Percentiles rank a stretch among this genome's conserved stretches.
Evolutionary conservation across 75 land plant genomes (phyloP).

Genomic region (Sequoiadendron giganteum): DNA sequence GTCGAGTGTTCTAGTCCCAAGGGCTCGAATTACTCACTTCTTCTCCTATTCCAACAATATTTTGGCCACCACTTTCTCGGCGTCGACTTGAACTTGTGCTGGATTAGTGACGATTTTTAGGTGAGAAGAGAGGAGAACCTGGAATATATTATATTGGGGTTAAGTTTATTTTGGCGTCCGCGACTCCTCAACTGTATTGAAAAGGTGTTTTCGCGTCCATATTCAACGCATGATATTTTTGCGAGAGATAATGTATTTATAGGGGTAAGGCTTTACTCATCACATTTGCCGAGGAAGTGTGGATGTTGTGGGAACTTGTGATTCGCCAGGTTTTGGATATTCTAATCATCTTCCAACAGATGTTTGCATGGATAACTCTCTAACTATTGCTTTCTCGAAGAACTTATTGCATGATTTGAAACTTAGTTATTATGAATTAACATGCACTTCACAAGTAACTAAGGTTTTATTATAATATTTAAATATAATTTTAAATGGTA

Average conservation of each 20-base stretch:
- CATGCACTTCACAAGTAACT: no score
- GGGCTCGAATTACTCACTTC: neutral
- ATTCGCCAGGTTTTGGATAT: neutral
- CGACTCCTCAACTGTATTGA: neutral
- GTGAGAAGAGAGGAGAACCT: neutral
- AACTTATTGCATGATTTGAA: no score
- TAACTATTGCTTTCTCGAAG: no score
- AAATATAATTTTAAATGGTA: no score
- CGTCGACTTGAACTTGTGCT: neutral
- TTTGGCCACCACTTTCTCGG: neutral
- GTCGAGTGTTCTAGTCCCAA: neutral
- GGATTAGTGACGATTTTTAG: neutral
- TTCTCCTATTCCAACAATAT: neutral
- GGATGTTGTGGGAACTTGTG: neutral
- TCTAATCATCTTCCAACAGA: no score
- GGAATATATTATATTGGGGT: neutral
- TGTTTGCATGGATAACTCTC: no score
- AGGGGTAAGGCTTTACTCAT: neutral
- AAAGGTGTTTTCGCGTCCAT: constrained; percentile 3
- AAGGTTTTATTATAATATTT: no score
- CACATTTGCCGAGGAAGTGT: no score
- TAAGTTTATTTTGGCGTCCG: neutral
- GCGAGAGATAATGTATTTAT: neutral
- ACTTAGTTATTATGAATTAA: no score
- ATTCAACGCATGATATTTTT: neutral